Evolutionary conservation across 345 rosid species (phyloP).

Genomic region (Corchorus olitorius): DNA sequence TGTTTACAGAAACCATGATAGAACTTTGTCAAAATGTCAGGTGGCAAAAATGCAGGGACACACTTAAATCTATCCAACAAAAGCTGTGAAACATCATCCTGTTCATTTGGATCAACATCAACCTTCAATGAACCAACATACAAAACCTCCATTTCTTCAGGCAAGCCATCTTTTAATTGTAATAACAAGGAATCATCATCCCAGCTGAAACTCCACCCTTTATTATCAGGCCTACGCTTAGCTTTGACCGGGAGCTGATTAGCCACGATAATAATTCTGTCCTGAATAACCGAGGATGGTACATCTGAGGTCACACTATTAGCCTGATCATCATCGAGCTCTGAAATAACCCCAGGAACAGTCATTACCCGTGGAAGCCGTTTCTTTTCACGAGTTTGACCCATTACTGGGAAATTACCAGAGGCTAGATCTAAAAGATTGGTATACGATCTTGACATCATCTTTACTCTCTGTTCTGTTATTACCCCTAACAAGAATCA

Average conservation of each 20-base stretch:
- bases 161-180: slow-evolving; percentile 76
- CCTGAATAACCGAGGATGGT: slow-evolving; percentile 60
- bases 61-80: slow-evolving; percentile 74
- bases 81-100: slow-evolving; percentile 72
- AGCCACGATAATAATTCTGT: slow-evolving; percentile 67
- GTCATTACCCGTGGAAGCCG: slow-evolving; percentile 74
- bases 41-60: slow-evolving; percentile 73
- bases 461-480: slow-evolving; percentile 28
- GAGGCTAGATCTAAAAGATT: slow-evolving; percentile 86
- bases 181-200: slow-evolving; percentile 65
- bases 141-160: slow-evolving; percentile 77
- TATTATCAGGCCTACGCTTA: slow-evolving; percentile 73
- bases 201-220: slow-evolving; percentile 82
- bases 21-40: slow-evolving; percentile 58
- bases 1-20: slow-evolving; percentile 83
- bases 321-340: slow-evolving; percentile 78
- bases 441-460: slow-evolving; percentile 77
- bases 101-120: slow-evolving; percentile 61
- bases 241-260: slow-evolving; percentile 79
- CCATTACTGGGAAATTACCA: slow-evolving; percentile 68
- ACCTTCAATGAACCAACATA: slow-evolving; percentile 65
- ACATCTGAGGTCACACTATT: slow-evolving; percentile 70
- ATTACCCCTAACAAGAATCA: slow-evolving; percentile 24
- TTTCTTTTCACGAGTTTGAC: slow-evolving; percentile 56
- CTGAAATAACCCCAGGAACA: slow-evolving; percentile 73